Evolutionary conservation across 73 alveolate genomes (phyloP).

Genomic region (Paramecium tetraurelia): DNA sequence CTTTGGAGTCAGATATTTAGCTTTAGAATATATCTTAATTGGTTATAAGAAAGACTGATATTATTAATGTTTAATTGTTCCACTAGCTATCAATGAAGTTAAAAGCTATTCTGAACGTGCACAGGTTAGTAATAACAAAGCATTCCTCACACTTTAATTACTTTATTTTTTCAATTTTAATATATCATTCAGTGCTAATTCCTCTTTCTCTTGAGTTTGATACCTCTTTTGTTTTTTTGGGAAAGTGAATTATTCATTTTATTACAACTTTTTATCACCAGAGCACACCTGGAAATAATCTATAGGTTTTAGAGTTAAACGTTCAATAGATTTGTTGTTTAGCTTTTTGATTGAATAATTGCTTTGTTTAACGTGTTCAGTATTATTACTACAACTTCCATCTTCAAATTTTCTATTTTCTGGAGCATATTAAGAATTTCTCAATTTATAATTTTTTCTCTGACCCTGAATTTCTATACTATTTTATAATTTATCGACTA

Average conservation of each 20-base stretch:
- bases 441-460: neutral
- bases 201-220: neutral
- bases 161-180: constrained; percentile 2
- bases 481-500: neutral
- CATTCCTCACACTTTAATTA: neutral
- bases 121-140: neutral
- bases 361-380: neutral
- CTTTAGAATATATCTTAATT: neutral
- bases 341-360: neutral
- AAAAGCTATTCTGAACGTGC: neutral
- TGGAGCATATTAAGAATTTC: neutral
- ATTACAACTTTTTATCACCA: neutral
- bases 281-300: neutral
- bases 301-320: neutral
- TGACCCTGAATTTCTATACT: neutral
- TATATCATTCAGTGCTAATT: neutral
- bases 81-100: neutral
- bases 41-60: constrained; percentile 4
- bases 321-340: neutral
- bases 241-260: neutral
- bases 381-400: neutral
- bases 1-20: constrained; percentile 22
- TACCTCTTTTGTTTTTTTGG: neutral
- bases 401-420: neutral
- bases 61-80: neutral